Evolutionary conservation across 108 stramenopile genomes (phyloP).

Genomic region (Skeletonema grethae): DNA sequence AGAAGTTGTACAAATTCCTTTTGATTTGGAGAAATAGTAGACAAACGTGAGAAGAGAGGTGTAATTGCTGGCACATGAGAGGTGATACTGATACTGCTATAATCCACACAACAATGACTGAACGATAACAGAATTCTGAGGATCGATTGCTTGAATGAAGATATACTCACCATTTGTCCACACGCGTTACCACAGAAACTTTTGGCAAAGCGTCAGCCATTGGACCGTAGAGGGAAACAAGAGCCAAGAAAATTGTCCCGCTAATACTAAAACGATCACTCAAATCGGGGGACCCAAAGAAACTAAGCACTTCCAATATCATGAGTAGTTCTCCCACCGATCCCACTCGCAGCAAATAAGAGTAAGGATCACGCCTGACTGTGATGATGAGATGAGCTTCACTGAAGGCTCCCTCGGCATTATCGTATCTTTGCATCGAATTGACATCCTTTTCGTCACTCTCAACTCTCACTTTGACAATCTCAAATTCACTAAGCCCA

Average conservation of each 20-base stretch:
- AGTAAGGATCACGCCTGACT: conserved; percentile 47
- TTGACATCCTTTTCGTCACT: conserved; percentile 28
- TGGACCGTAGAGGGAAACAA: conserved; percentile 46
- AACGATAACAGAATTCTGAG: too few relatives aligned
- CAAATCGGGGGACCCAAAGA: conserved; percentile 30
- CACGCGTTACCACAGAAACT: conserved; percentile 41
- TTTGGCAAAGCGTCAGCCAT: conserved; percentile 48
- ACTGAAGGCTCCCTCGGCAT: conserved; percentile 37
- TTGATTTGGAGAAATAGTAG: not conserved
- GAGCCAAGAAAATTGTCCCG: conserved; percentile 46
- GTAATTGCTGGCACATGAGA: not conserved
- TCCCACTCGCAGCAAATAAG: conserved; percentile 36
- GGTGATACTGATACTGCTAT: not conserved
- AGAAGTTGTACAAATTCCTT: conserved; percentile 41
- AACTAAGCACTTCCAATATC: conserved; percentile 40
- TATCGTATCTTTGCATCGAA: conserved; percentile 38
- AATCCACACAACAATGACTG: not conserved
- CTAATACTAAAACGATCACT: conserved; percentile 34
- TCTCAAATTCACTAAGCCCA: conserved; percentile 41
- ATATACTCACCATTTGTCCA: conserved; percentile 37
- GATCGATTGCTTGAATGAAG: not conserved
- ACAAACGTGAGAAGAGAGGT: not conserved
- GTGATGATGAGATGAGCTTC: conserved; percentile 34
- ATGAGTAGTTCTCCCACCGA: conserved; percentile 38
- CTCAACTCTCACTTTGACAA: conserved; percentile 29